Conservation (phyloP, 2,329 filamentous ascomycete species). For the Aspergillus floridensis region DNA sequence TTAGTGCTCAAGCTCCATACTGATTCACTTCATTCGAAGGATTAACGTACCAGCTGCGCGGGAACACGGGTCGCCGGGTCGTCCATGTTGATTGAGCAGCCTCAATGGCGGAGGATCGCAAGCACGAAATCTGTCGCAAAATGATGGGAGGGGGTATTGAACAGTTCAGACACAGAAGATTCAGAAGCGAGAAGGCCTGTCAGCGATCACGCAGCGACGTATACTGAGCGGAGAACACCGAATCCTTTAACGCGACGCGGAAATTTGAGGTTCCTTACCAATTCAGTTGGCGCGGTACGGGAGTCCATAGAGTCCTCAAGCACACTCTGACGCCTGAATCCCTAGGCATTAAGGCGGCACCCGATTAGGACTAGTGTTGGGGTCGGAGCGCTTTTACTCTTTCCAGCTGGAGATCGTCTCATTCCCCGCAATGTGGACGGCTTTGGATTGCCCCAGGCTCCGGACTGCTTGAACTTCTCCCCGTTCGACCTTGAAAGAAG, state of each 20-base stretch:
- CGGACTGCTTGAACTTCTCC: no score
- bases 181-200: slow-evolving; percentile 6
- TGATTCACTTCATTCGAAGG: slow-evolving; percentile 3
- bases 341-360: slow-evolving; percentile 10
- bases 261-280: slow-evolving; percentile 31
- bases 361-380: background rate
- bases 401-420: background rate
- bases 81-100: slow-evolving; percentile 37
- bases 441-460: background rate
- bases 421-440: slow-evolving; percentile 3
- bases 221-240: slow-evolving; percentile 19
- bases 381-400: background rate
- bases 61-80: slow-evolving; percentile 48
- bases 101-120: slow-evolving; percentile 15
- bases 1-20: background rate
- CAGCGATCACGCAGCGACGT: slow-evolving; percentile 8
- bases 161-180: slow-evolving; percentile 10
- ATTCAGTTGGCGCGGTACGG: slow-evolving; percentile 15
- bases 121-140: slow-evolving; percentile 2
- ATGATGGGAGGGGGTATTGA: slow-evolving; percentile 7
- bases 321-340: slow-evolving; percentile 23
- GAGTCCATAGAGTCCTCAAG: slow-evolving; percentile 3
- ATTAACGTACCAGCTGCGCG: slow-evolving; percentile 43
- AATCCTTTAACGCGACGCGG: slow-evolving; percentile 36
- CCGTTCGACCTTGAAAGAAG: no score